Evolutionary conservation across 2,329 filamentous ascomycete species (phyloP), one percentile per base, ranked within the genome.

Genomic region (Colletotrichum sublineola): DNA sequence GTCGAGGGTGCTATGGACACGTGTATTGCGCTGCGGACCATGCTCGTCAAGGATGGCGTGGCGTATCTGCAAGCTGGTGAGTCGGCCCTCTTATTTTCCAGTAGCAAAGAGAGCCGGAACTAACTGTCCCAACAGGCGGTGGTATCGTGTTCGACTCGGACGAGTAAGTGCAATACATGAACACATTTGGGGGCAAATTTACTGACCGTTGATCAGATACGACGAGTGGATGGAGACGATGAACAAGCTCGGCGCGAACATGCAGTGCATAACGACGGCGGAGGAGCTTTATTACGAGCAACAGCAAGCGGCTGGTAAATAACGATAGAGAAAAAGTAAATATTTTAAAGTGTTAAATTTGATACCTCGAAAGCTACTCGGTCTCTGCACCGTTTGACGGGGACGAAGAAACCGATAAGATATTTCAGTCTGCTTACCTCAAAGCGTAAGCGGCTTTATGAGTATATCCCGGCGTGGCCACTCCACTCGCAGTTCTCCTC

Each of bases 81-180:
- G 86, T 81, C 62, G 31, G 29, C 36, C 58, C 33, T 55, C n/a
- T 53, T 40, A 62, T 12, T 18, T 15, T 42, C 61, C 24, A 12
- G 18, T 15, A 15, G 15, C 12, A 18, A 40, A 29, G 18, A 57
- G 15, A 38, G 14, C 2, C 58, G 5, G 66, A 38, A 46, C 60
- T 74, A 38, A 73, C 52, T 40, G 62, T 42, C 40, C 7, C 14
- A 40, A 55, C 66, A 90, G 89, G 93, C 18, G 95, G 95, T 46
- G 95, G 95, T 40, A 97, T 98, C 78, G 95, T 97, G 55, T 97
- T 96, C 79, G 96, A 98, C 82, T 97, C 94, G 52, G 95, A 97
- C 79, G 93, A 88, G 76, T 73, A 46, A 67, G 71, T 67, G 5
- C 1, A 12, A 0, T 5, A 24, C n/a, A 12, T 9, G 5, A 6